Conservation (phyloP, 2,329 filamentous ascomycete species). For the Calonectria pauciramosa region DNA sequence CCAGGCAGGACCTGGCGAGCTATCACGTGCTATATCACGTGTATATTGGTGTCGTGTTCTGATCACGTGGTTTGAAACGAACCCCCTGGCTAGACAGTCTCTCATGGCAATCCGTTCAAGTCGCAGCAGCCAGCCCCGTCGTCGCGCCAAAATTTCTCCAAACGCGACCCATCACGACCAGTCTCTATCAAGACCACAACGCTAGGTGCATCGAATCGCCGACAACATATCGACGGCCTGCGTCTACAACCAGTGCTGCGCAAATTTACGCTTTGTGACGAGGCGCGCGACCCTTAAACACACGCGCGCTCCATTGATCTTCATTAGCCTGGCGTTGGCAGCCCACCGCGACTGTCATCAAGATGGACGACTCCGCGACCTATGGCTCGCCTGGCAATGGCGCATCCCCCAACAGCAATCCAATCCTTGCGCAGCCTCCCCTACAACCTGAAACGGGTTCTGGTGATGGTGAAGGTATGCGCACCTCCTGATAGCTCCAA, state of each 20-base stretch:
- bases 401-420: constrained; percentile 69
- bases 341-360: constrained; percentile 38
- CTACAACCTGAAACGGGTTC: constrained; percentile 60
- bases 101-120: constrained; percentile 13
- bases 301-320: constrained; percentile 34
- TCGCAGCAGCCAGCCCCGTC: constrained; percentile 32
- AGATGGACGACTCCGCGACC: constrained; percentile 71
- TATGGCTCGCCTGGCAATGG: constrained; percentile 71
- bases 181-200: constrained; percentile 47
- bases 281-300: constrained; percentile 28
- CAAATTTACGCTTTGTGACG: constrained; percentile 6
- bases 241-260: constrained; percentile 18
- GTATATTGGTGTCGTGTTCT: neutral
- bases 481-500: neutral
- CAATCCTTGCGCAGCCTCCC: constrained; percentile 68
- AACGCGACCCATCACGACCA: constrained; percentile 48
- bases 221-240: constrained; percentile 28
- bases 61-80: neutral
- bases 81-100: neutral
- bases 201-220: constrained; percentile 37
- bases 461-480: constrained; percentile 62
- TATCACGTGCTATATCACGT: constrained; percentile 20
- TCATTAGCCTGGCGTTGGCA: constrained; percentile 24
- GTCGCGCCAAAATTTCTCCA: constrained; percentile 58
- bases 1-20: neutral